Conservation (phyloP, 768 basidiomycete species). For the Crucibulum laeve region DNA sequence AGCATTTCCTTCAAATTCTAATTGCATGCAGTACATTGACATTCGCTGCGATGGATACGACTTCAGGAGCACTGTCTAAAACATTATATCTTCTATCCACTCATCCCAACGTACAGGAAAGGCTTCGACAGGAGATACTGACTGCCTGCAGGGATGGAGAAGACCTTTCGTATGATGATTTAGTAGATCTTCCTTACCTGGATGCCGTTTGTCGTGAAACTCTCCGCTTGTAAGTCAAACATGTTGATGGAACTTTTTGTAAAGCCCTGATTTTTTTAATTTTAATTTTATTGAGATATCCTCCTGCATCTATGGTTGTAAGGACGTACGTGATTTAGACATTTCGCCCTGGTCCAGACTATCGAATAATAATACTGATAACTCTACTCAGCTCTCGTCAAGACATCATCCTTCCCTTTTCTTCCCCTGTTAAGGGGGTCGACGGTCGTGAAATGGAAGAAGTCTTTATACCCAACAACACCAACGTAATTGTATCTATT, state of each 20-base stretch:
- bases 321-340: slow-evolving; percentile 10
- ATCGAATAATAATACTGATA: background rate
- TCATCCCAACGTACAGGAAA: slow-evolving; percentile 24
- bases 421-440: slow-evolving; percentile 25
- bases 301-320: slow-evolving; percentile 10
- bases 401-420: slow-evolving; percentile 37
- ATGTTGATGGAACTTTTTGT: background rate
- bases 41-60: slow-evolving; percentile 41
- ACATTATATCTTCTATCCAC: slow-evolving; percentile 29
- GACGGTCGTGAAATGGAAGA: slow-evolving; percentile 32
- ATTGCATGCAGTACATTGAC: slow-evolving; percentile 15
- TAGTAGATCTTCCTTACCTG: slow-evolving; percentile 29
- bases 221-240: slow-evolving; percentile 26
- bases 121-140: slow-evolving; percentile 29
- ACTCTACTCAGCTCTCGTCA: slow-evolving; percentile 22
- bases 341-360: background rate
- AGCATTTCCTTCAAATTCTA: background rate
- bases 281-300: slow-evolving; percentile 8
- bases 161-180: slow-evolving; percentile 30
- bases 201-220: slow-evolving; percentile 37
- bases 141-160: slow-evolving; percentile 14
- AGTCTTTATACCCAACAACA: slow-evolving; percentile 33
- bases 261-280: background rate
- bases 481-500: slow-evolving; percentile 32
- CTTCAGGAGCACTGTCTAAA: slow-evolving; percentile 33